Evolutionary conservation across 805 yeast species (phyloP).

Genomic region (Pichia pseudocactophila): DNA sequence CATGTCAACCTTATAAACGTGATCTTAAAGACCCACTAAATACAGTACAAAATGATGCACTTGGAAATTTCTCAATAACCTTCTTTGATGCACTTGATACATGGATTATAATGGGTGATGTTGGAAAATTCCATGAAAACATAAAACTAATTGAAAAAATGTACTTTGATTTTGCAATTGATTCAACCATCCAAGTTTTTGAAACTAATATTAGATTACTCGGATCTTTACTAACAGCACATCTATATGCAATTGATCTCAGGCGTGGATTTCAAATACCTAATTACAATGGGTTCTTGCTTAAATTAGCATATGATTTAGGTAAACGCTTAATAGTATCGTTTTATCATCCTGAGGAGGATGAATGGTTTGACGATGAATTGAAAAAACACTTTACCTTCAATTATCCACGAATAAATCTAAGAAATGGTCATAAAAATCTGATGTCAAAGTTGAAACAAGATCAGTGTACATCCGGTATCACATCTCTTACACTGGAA

Average conservation of each 20-base stretch:
- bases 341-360: conserved; percentile 44
- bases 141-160: conserved; percentile 31
- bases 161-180: conserved; percentile 43
- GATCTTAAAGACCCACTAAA: conserved; percentile 47
- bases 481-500: conserved; percentile 75
- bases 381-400: conserved; percentile 23
- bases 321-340: conserved; percentile 67
- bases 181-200: conserved; percentile 77
- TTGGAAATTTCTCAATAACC: conserved; percentile 78
- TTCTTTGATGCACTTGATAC: conserved; percentile 75
- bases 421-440: conserved; percentile 41
- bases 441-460: conserved; percentile 36
- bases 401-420: conserved; percentile 75
- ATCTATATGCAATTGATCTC: conserved; percentile 53
- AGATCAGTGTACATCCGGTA: conserved; percentile 85
- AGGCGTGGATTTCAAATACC: conserved; percentile 33
- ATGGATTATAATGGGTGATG: conserved; percentile 62
- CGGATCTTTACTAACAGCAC: conserved; percentile 77
- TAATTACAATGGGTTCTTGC: conserved; percentile 62
- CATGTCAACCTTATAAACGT: conserved; percentile 62
- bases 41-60: conserved; percentile 63
- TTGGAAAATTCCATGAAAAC: conserved; percentile 41
- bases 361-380: conserved; percentile 1
- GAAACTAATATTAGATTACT: conserved; percentile 75
- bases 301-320: conserved; percentile 62